phyloP scores from a whole-genome alignment of 441 rosid species.

The Capsella rubella region DNA sequence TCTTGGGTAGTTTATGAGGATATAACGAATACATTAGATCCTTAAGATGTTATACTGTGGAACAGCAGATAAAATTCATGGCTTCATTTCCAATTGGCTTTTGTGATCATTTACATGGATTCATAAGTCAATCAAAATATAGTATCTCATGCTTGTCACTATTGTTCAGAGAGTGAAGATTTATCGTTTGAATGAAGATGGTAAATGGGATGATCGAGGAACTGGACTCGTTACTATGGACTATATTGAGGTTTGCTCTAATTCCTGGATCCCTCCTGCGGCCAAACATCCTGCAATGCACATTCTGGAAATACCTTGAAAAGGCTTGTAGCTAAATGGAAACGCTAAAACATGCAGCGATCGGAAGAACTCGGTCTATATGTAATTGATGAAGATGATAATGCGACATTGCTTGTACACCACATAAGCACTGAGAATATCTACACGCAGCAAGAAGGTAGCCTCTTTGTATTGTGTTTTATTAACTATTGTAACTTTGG shows the following conservation, averaged over 20 bases:
- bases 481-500: conserved; percentile 17
- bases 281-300: conserved; percentile 12
- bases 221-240: conserved; percentile 92
- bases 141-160: neutral
- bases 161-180: conserved; percentile 88
- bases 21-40: neutral
- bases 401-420: conserved; percentile 85
- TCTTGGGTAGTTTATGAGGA: neutral
- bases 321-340: conserved; percentile 34
- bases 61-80: neutral
- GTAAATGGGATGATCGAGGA: conserved; percentile 99
- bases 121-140: neutral
- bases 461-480: conserved; percentile 21
- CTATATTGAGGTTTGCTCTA: conserved; percentile 82
- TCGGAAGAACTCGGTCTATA: conserved; percentile 81
- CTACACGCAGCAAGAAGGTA: conserved; percentile 96
- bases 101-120: neutral
- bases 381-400: conserved; percentile 93
- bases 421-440: conserved; percentile 80
- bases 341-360: conserved; percentile 58
- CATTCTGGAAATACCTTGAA: conserved; percentile 11
- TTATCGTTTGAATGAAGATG: conserved; percentile 79
- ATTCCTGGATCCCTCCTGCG: conserved; percentile 8
- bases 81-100: neutral
- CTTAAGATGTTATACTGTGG: too few species aligned